Evolutionary conservation across 1,284 basidiomycete species (phyloP).

Genomic region (Cryptococcus deneoformans): DNA sequence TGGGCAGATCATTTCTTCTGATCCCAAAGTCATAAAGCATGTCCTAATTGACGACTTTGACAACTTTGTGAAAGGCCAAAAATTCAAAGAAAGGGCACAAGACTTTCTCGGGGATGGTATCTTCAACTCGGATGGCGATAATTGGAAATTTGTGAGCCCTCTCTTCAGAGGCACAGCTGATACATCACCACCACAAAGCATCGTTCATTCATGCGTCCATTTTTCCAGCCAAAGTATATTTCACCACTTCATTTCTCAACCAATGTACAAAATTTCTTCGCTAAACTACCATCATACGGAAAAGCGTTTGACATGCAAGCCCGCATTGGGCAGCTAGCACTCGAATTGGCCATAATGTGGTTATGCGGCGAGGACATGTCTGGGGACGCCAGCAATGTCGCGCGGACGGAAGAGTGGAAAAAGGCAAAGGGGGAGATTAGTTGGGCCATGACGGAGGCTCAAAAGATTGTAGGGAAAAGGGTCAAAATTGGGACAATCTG

Average conservation of each 20-base stretch:
- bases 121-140: constrained; percentile 48
- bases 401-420: constrained; percentile 13
- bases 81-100: constrained; percentile 44
- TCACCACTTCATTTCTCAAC: constrained; percentile 12
- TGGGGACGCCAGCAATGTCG: not conserved
- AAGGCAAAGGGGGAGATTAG: constrained; percentile 18
- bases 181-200: constrained; percentile 23
- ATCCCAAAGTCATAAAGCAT: constrained; percentile 29
- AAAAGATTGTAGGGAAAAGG: constrained; percentile 27
- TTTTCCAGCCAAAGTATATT: constrained; percentile 38
- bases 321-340: constrained; percentile 21
- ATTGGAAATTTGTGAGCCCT: constrained; percentile 39
- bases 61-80: constrained; percentile 38
- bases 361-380: constrained; percentile 25
- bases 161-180: not conserved
- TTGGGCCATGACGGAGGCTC: constrained; percentile 27
- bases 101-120: constrained; percentile 47
- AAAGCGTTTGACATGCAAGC: constrained; percentile 31
- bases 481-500: constrained; percentile 41
- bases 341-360: constrained; percentile 34
- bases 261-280: constrained; percentile 12
- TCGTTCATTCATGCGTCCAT: constrained; percentile 41
- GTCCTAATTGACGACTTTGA: constrained; percentile 31
- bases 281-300: not conserved
- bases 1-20: constrained; percentile 28